A percentile compares a stretch with the other conserved stretches of the same genome.
Evolutionary conservation across 2,329 filamentous ascomycete species (phyloP).

Genomic region (Colletotrichum theobromicola): DNA sequence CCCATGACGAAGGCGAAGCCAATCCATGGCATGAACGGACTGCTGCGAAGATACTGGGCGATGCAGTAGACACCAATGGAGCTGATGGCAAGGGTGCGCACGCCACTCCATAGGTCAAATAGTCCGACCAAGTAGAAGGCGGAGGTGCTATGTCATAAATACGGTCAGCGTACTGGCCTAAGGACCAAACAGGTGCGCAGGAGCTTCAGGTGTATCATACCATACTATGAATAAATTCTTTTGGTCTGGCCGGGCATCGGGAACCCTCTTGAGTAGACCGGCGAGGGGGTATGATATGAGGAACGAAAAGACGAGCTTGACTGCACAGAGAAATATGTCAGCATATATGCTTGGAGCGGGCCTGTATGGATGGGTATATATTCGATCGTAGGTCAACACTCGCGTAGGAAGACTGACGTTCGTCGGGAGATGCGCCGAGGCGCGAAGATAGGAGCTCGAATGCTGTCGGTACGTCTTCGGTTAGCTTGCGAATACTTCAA

Average conservation of each 20-base stretch:
- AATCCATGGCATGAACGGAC: conserved; percentile 97
- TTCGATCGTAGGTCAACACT: conserved; percentile 33
- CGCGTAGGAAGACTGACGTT: conserved; percentile 40
- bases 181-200: background rate
- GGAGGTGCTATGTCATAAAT: conserved; percentile 62
- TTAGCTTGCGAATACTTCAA: background rate
- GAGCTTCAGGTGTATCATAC: conserved; percentile 48
- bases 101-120: conserved; percentile 88
- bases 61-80: conserved; percentile 83
- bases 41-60: conserved; percentile 76
- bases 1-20: conserved; percentile 94
- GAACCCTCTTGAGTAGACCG: conserved; percentile 85
- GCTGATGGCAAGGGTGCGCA: conserved; percentile 80
- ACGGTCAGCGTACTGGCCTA: background rate
- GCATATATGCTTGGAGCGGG: background rate
- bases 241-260: conserved; percentile 79
- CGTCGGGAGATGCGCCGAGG: conserved; percentile 51
- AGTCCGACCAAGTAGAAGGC: conserved; percentile 93
- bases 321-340: conserved; percentile 47
- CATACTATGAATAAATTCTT: conserved; percentile 90
- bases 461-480: conserved; percentile 33
- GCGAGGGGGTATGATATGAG: conserved; percentile 92
- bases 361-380: conserved; percentile 1
- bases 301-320: conserved; percentile 92
- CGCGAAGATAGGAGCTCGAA: conserved; percentile 46